Evolutionary conservation across 1,284 basidiomycete species (phyloP).

Genomic region (Malassezia nana): DNA sequence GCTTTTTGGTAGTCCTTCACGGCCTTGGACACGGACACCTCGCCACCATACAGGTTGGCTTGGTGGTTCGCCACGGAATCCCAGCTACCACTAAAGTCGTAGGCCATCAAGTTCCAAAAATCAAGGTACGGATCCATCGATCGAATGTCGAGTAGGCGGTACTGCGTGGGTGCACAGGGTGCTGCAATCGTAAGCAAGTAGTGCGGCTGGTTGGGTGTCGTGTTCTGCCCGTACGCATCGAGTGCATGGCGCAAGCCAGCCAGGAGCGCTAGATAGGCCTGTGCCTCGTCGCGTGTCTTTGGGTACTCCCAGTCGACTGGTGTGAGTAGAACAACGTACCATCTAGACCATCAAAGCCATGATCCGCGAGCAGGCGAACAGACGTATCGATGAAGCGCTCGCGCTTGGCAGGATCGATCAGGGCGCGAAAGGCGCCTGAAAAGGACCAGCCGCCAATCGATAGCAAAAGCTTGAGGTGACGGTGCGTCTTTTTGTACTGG

Average conservation of each 20-base stretch:
- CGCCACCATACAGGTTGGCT: constrained; percentile 64
- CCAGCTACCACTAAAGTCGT: constrained; percentile 52
- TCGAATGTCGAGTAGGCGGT: constrained; percentile 58
- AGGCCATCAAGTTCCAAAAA: constrained; percentile 87
- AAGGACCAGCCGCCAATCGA: constrained; percentile 50
- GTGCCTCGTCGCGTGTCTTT: constrained; percentile 59
- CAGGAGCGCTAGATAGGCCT: constrained; percentile 63
- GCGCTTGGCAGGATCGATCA: constrained; percentile 49
- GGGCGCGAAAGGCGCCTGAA: constrained; percentile 44
- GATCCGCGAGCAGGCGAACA: constrained; percentile 67
- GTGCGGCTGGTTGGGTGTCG: constrained; percentile 52
- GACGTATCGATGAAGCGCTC: constrained; percentile 63
- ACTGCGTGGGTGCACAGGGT: constrained; percentile 66
- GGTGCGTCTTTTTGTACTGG: constrained; percentile 65
- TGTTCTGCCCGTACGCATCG: constrained; percentile 57
- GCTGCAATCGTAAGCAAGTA: constrained; percentile 66
- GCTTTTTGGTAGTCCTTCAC: constrained; percentile 59
- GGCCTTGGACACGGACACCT: constrained; percentile 58
- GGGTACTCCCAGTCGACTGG: constrained; percentile 74
- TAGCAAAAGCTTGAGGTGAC: constrained; percentile 50
- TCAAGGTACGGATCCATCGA: constrained; percentile 64
- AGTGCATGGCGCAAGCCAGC: constrained; percentile 61
- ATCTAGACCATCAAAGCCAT: constrained; percentile 68
- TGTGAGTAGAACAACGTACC: neutral
- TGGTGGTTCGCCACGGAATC: constrained; percentile 62